A percentile compares a stretch with the other conserved stretches of the same genome.
phyloP scores from a whole-genome alignment of 208 protist genomes.

The Trichomonas tenax region DNA sequence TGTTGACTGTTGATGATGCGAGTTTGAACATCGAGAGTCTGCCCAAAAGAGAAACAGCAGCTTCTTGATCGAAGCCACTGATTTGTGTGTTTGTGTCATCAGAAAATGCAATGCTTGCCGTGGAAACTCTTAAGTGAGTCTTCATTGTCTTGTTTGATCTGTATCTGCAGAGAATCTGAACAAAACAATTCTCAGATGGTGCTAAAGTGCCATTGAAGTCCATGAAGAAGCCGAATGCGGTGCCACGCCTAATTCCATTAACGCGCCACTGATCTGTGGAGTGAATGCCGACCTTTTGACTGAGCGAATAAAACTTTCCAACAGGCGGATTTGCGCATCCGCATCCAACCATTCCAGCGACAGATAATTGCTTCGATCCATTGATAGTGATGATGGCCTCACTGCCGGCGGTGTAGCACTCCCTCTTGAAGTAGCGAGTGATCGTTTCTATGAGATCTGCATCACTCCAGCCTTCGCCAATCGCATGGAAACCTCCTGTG shows the following conservation, averaged over 20 bases:
- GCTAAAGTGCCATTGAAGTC: constrained; percentile 62
- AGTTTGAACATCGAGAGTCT: constrained; percentile 75
- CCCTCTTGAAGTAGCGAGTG: background rate
- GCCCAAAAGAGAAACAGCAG: constrained; percentile 81
- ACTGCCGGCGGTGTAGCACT: background rate
- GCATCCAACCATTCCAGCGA: background rate
- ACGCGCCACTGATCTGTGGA: constrained; percentile 89
- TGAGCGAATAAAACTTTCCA: background rate
- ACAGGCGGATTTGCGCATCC: background rate
- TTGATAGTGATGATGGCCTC: background rate
- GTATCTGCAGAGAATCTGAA: constrained; percentile 69
- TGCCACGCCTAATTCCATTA: constrained; percentile 64
- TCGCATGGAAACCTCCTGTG: constrained; percentile 39
- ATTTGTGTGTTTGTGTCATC: constrained; percentile 30
- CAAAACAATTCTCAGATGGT: constrained; percentile 47
- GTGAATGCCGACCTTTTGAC: constrained; percentile 75
- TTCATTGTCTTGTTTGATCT: constrained; percentile 50
- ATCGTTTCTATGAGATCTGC: background rate
- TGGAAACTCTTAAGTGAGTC: constrained; percentile 49
- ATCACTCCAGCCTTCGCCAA: background rate
- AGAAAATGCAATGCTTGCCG: constrained; percentile 10
- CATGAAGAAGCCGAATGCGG: constrained; percentile 84
- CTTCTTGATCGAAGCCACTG: constrained; percentile 82
- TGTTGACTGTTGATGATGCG: no score
- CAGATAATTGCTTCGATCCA: background rate